phyloP scores from a whole-genome alignment of 495 filamentous ascomycete species.

The Podospora anserina region DNA sequence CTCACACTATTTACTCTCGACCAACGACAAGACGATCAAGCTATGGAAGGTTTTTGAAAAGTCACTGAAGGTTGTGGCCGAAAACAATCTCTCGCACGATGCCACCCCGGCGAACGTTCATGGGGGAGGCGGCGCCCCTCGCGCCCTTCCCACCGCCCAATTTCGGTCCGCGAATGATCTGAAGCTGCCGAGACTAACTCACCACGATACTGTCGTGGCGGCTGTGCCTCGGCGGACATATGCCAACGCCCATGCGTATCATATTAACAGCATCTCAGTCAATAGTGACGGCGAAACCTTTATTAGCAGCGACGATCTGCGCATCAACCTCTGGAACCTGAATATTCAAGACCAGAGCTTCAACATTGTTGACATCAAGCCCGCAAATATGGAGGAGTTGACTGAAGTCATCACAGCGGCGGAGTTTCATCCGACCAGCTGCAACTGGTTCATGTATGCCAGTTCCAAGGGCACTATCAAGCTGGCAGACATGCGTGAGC shows the following conservation, averaged over 20 bases:
- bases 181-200: slow-evolving; percentile 91
- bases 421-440: slow-evolving; percentile 94
- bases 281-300: slow-evolving; percentile 99
- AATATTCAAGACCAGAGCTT: slow-evolving; percentile 99
- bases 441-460: slow-evolving; percentile 99
- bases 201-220: slow-evolving; percentile 97
- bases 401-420: slow-evolving; percentile 98
- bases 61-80: slow-evolving; percentile 95
- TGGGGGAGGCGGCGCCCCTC: slow-evolving; percentile 69
- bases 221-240: slow-evolving; percentile 94
- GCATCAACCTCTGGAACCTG: slow-evolving; percentile 98
- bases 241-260: slow-evolving; percentile 97
- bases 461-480: slow-evolving; percentile 99
- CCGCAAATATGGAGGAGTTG: slow-evolving; percentile 98
- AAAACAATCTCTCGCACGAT: slow-evolving; percentile 97
- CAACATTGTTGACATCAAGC: slow-evolving; percentile 99
- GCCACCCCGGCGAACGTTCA: slow-evolving; percentile 74
- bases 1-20: slow-evolving; percentile 96
- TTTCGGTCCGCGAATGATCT: slow-evolving; percentile 80
- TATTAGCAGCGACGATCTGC: slow-evolving; percentile 95
- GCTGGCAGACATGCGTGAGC: slow-evolving; percentile 95
- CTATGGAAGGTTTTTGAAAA: slow-evolving; percentile 99
- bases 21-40: slow-evolving; percentile 99
- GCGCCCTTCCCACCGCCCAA: slow-evolving; percentile 61
- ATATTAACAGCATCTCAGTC: slow-evolving; percentile 99